Evolutionary conservation across 306 rosid species (phyloP).

Genomic region (Neltuma alba): DNA sequence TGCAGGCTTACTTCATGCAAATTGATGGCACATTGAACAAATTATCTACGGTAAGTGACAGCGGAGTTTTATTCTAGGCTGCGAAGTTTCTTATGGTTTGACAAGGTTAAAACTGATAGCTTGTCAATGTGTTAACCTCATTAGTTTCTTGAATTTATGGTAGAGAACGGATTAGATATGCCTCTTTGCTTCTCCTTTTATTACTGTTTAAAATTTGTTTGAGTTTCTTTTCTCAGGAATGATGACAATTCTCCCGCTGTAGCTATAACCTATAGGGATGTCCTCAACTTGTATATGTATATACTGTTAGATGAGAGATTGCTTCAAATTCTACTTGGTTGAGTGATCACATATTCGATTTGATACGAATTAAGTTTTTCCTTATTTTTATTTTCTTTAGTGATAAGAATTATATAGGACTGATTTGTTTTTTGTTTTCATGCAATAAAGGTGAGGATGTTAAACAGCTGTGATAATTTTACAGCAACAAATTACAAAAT

Average conservation of each 20-base stretch:
- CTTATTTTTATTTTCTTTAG: not conserved
- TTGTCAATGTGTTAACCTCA: not conserved
- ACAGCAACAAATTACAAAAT: not conserved
- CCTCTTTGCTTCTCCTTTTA: slow-evolving; percentile 1
- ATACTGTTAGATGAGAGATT: not conserved
- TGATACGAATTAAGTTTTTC: not conserved
- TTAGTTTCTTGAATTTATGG: not conserved
- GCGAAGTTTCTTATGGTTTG: slow-evolving; percentile 21
- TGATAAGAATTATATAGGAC: not conserved
- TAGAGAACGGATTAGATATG: not conserved
- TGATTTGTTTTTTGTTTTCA: slow-evolving; percentile 3
- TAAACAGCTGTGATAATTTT: not conserved
- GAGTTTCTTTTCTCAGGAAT: not conserved
- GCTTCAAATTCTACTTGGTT: not conserved
- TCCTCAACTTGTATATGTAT: not conserved
- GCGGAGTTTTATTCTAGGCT: slow-evolving; percentile 16
- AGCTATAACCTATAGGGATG: not conserved
- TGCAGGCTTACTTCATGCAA: slow-evolving; percentile 90
- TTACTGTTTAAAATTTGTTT: slow-evolving; percentile 5
- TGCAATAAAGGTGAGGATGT: not conserved
- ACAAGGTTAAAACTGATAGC: slow-evolving; percentile 11
- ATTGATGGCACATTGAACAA: slow-evolving; percentile 79
- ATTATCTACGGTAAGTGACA: slow-evolving; percentile 63
- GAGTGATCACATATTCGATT: slow-evolving; percentile 3
- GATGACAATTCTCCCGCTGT: not conserved